Base-by-base conservation (phyloP, 2,329 filamentous ascomycete species). In the Fusarium sterilihyphosum region DNA sequence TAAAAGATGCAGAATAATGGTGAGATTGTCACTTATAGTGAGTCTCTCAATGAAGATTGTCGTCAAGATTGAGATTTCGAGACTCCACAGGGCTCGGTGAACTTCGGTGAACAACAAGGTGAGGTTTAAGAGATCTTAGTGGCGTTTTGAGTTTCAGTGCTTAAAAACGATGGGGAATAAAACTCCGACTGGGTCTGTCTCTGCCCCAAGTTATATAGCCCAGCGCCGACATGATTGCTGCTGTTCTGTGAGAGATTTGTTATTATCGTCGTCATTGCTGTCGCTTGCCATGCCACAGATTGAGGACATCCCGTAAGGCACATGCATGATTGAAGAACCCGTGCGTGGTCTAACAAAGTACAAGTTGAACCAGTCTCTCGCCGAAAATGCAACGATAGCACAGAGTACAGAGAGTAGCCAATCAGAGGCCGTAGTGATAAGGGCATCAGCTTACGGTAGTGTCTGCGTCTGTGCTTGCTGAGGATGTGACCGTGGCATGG, bases 1-100 rank as follows among this genome's bases (percentile, higher is more conserved):
- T 9, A 6, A 43, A 50, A 40, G 43, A 18, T 20, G 6, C 3
- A 6, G 26, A 67, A 26, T 18, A 40, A 38, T 41, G 22, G 17
- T 67, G 41, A 66, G 61, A 70, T 37, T 38, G 4, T 72, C 40
- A 26, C 49, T 59, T 71, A 60, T 67, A 62, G 31, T 56, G 49
- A 61, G 26, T 20, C 53, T 18, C 58, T 61, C 46, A 73, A 44
- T 60, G 60, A 75, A 64, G 46, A 66, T 37, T 49, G 50, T 73
- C 58, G 66, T 65, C n/a, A 67, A 65, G 70, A 71, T 46, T 70
- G 71, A 76, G 73, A 76, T 74, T 76, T 74, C 44, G 56, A 31
- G 38, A 68, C 61, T 61, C 70, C 73, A 67, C 73, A 57, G 31
- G 24, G 31, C 49, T 60, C 72, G 73, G 73, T 76, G 67, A 74